Percentiles rank a stretch among this genome's conserved stretches.
Evolutionary conservation across 441 rosid genomes (phyloP).

Genomic region (Erysimum cheiri): DNA sequence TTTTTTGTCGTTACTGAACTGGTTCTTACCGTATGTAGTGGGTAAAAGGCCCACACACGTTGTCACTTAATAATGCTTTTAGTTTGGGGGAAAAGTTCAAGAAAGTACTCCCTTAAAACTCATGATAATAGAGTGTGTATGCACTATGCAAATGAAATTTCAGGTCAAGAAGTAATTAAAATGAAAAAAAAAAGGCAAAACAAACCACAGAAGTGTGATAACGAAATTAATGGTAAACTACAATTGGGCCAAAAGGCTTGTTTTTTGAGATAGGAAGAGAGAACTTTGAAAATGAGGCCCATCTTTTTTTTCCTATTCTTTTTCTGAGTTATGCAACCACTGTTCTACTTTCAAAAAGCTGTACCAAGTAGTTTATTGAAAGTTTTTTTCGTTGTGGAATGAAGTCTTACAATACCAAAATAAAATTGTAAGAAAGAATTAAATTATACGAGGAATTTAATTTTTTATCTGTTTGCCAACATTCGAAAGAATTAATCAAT

Average conservation of each 20-base stretch:
- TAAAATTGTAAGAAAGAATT: too few species aligned
- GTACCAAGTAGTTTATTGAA: neutral
- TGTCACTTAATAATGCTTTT: neutral
- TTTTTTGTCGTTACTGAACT: neutral
- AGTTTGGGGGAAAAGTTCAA: neutral
- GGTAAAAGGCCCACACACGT: neutral
- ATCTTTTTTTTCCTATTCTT: too few species aligned
- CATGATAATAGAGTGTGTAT: too few species aligned
- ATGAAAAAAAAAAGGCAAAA: too few species aligned
- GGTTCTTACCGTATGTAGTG: neutral
- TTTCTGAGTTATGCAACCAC: too few species aligned
- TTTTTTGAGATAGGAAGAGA: neutral
- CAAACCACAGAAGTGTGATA: too few species aligned
- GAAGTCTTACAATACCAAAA: neutral
- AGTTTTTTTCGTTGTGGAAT: too few species aligned
- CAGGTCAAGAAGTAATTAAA: too few species aligned
- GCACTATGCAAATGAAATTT: too few species aligned
- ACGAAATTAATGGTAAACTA: too few species aligned
- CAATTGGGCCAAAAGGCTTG: too few species aligned
- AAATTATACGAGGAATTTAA: neutral
- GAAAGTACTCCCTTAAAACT: too few species aligned
- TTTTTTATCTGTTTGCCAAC: neutral
- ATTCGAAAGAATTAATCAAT: neutral
- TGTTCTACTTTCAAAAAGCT: neutral
- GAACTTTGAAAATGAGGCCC: neutral